These are phyloP conservation scores for Oryza australiensis DNA, from an alignment of 176 grass and related monocot species.

Conservation along the genomic window DNA sequence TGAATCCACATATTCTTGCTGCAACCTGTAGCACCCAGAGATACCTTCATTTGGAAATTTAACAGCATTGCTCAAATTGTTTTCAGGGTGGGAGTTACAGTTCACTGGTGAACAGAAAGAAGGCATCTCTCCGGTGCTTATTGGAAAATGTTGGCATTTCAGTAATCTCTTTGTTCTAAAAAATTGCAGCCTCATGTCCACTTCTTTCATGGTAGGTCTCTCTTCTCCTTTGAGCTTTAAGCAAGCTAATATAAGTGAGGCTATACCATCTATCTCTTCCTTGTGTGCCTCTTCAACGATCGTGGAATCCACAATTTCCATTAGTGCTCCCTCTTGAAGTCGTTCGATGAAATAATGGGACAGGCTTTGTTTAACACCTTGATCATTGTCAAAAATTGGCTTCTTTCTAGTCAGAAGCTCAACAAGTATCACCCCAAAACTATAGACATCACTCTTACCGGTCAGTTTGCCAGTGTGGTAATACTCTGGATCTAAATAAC, in stretches of 20 bases:
- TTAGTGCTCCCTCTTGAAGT: background rate
- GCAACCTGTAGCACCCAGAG: constrained; percentile 8
- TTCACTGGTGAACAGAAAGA: too few relatives aligned
- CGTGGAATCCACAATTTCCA: constrained; percentile 30
- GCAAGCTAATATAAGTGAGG: constrained; percentile 29
- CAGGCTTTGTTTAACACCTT: constrained; percentile 36
- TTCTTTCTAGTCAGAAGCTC: constrained; percentile 49
- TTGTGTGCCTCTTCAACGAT: constrained; percentile 37
- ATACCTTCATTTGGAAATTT: background rate
- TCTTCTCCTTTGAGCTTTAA: constrained; percentile 39
- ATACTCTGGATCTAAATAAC: too few relatives aligned
- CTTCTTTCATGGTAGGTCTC: constrained; percentile 57
- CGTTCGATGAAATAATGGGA: constrained; percentile 39
- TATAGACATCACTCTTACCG: too few relatives aligned
- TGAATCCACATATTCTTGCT: constrained; percentile 18
- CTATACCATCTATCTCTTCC: constrained; percentile 37
- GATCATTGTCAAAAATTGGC: constrained; percentile 41
- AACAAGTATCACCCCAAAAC: constrained; percentile 13
- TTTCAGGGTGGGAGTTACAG: background rate
- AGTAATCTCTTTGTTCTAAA: constrained; percentile 26
- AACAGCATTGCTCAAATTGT: background rate
- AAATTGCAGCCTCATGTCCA: constrained; percentile 50
- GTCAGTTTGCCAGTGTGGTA: too few relatives aligned
- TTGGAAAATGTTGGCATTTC: background rate
- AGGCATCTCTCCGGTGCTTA: background rate